phyloP scores from a whole-genome alignment of 306 rosid genomes.

The Vicia villosa region DNA sequence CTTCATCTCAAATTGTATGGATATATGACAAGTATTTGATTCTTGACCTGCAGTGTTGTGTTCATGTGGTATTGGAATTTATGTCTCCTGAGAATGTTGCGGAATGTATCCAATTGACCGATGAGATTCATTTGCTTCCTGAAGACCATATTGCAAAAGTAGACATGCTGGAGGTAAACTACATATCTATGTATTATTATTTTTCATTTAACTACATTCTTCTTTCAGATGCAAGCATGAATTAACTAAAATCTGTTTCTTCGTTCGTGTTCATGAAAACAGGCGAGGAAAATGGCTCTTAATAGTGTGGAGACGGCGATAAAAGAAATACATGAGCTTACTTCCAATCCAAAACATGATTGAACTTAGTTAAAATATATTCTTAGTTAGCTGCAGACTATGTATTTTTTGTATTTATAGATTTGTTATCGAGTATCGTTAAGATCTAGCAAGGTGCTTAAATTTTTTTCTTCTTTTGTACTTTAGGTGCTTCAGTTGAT shows the following conservation, averaged over 20 bases:
- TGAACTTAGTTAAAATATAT: constrained; percentile 16
- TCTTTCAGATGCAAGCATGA: background rate
- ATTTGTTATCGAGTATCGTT: constrained; percentile 27
- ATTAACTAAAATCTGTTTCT: constrained; percentile 32
- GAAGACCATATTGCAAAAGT: constrained; percentile 70
- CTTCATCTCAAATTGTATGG: background rate
- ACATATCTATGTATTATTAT: background rate
- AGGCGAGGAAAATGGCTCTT: constrained; percentile 91
- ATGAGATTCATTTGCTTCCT: constrained; percentile 78
- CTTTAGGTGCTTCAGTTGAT: constrained; percentile 22
- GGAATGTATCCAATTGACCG: constrained; percentile 69
- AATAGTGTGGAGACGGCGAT: constrained; percentile 70
- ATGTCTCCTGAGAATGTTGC: constrained; percentile 83
- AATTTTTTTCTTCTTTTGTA: constrained; percentile 21
- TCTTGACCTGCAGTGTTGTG: constrained; percentile 70
- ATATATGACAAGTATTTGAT: constrained; percentile 35
- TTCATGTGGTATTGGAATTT: constrained; percentile 84
- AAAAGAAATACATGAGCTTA: constrained; percentile 79
- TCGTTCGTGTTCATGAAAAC: constrained; percentile 36
- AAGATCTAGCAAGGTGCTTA: constrained; percentile 32
- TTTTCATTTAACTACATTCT: constrained; percentile 2
- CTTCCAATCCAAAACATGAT: constrained; percentile 68
- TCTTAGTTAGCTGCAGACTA: constrained; percentile 5
- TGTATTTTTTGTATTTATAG: constrained; percentile 35
- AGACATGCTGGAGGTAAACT: constrained; percentile 77